Percentiles rank a stretch among this genome's conserved stretches.
Evolutionary conservation across 768 basidiomycete genomes (phyloP).

Genomic region (Lactarius sp.): DNA sequence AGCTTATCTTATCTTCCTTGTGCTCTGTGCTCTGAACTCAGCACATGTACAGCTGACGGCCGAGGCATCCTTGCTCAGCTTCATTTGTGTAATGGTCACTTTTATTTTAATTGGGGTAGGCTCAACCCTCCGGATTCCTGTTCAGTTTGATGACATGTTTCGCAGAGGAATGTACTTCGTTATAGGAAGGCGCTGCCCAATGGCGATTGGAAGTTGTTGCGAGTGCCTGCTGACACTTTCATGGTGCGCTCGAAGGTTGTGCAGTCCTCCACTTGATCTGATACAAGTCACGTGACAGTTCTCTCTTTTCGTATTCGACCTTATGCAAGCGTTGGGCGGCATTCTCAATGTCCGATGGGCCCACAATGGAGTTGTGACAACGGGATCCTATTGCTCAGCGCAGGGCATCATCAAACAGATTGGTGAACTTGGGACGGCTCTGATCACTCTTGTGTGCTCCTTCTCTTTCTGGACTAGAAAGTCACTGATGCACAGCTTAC

Average conservation of each 20-base stretch:
- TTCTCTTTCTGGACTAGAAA: neutral
- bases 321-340: slow-evolving; percentile 38
- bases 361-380: slow-evolving; percentile 31
- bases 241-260: slow-evolving; percentile 31
- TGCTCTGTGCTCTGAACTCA: neutral
- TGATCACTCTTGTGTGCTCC: slow-evolving; percentile 38
- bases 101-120: slow-evolving; percentile 12
- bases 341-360: slow-evolving; percentile 36
- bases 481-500: neutral
- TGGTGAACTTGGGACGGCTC: slow-evolving; percentile 40
- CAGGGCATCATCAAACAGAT: slow-evolving; percentile 40
- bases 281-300: slow-evolving; percentile 26
- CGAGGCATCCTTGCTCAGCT: neutral
- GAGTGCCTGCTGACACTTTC: slow-evolving; percentile 38
- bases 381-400: slow-evolving; percentile 35
- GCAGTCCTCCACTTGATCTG: neutral
- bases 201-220: slow-evolving; percentile 29
- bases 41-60: neutral
- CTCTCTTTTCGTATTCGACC: slow-evolving; percentile 32
- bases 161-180: slow-evolving; percentile 18
- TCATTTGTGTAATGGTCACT: neutral
- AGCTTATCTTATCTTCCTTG: neutral
- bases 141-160: neutral
- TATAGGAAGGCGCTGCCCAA: neutral
- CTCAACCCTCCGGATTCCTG: neutral